Conservation (phyloP, 1,284 basidiomycete genomes). For the Ceratobasidium sp. region DNA sequence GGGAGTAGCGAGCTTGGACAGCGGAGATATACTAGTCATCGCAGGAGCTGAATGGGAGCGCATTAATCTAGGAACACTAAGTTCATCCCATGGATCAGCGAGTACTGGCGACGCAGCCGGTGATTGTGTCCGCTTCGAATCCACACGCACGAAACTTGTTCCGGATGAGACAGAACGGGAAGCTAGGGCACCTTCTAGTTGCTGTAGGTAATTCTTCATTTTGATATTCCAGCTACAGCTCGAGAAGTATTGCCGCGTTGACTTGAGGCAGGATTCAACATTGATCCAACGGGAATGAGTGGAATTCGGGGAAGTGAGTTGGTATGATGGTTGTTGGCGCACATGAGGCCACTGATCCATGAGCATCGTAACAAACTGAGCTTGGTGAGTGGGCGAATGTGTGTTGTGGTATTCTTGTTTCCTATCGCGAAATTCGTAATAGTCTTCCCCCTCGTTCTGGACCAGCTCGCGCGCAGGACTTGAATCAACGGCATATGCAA, state of each 20-base stretch:
- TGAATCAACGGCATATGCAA: too few relatives aligned
- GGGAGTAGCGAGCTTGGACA: not conserved
- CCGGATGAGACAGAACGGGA: not conserved
- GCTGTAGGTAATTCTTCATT: not conserved
- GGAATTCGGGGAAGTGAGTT: too few relatives aligned
- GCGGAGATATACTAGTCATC: not conserved
- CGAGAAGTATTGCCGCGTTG: not conserved
- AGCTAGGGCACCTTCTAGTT: not conserved
- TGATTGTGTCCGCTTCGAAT: not conserved
- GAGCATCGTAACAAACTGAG: not conserved
- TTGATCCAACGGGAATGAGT: too few relatives aligned
- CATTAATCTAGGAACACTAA: not conserved
- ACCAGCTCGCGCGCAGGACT: too few relatives aligned
- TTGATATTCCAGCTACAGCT: conserved; percentile 17
- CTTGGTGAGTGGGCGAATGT: too few relatives aligned
- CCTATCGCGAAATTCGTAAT: too few relatives aligned
- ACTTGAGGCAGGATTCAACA: not conserved
- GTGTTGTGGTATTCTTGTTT: too few relatives aligned
- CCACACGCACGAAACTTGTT: not conserved
- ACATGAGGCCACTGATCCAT: conserved; percentile 20
- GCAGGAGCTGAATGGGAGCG: not conserved
- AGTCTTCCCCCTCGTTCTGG: too few relatives aligned
- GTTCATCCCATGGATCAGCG: not conserved
- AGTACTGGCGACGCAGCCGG: not conserved
- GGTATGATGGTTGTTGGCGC: too few relatives aligned